A percentile compares a stretch with the other conserved stretches of the same genome.
These are phyloP conservation scores for Venturiaceae sp. DNA, from an alignment of 2,329 filamentous ascomycete genomes.

Conservation along the genomic window DNA sequence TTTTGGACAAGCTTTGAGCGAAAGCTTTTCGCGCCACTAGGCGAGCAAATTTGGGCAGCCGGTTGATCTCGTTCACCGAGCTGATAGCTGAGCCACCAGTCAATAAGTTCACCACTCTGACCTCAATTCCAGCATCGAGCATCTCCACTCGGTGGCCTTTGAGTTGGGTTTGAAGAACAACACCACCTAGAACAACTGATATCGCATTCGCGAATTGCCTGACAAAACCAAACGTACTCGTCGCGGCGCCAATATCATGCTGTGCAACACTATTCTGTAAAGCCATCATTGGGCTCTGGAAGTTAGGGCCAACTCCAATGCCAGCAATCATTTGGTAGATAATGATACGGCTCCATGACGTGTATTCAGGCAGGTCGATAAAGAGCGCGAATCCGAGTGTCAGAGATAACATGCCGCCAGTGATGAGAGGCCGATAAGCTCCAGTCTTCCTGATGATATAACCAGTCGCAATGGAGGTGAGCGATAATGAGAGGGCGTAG, in stretches of 20 bases:
- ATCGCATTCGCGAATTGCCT: conserved; percentile 35
- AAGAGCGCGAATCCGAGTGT: conserved; percentile 28
- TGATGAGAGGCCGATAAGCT: conserved; percentile 21
- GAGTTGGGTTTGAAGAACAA: conserved; percentile 38
- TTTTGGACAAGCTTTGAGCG: conserved; percentile 34
- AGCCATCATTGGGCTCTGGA: conserved; percentile 46
- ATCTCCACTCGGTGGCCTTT: not conserved
- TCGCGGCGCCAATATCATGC: conserved; percentile 40
- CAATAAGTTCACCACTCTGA: not conserved
- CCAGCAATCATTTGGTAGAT: conserved; percentile 41
- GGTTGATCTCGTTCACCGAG: not conserved
- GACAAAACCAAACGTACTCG: conserved; percentile 40
- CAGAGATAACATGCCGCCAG: conserved; percentile 24
- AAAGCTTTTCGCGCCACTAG: not conserved
- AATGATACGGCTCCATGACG: conserved; percentile 31
- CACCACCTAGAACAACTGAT: conserved; percentile 39
- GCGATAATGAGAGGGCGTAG: conserved; percentile 55
- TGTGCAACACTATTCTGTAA: conserved; percentile 43
- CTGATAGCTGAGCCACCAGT: conserved; percentile 3
- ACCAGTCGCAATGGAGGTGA: conserved; percentile 49
- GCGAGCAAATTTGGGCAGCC: not conserved
- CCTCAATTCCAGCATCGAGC: not conserved
- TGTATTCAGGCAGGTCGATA: conserved; percentile 22
- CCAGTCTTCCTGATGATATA: conserved; percentile 21
- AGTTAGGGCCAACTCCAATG: conserved; percentile 41